phyloP scores from a whole-genome alignment of 2,329 filamentous ascomycete species.

The Elsinoe perseae region DNA sequence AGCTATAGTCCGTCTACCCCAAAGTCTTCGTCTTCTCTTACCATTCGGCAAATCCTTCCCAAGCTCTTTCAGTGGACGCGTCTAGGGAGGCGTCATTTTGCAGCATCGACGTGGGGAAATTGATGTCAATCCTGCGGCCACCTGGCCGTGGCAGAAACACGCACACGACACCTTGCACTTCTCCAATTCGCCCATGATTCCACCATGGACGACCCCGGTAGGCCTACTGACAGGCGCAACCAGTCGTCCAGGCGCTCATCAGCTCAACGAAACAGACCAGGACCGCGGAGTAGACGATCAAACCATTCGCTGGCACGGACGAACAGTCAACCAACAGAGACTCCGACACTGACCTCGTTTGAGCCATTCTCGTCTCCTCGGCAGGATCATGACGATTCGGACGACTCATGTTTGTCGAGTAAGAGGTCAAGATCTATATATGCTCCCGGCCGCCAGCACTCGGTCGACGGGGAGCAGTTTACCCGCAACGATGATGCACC shows the following conservation, averaged over 20 bases:
- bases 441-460: constrained; percentile 18
- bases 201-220: constrained; percentile 18
- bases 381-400: neutral
- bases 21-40: neutral
- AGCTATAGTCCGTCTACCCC: neutral
- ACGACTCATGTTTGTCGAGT: constrained; percentile 18
- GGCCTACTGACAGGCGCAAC: constrained; percentile 14
- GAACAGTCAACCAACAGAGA: constrained; percentile 15
- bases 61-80: constrained; percentile 1
- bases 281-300: constrained; percentile 15
- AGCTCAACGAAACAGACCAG: constrained; percentile 15
- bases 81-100: constrained; percentile 7
- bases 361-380: constrained; percentile 19
- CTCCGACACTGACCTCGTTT: constrained; percentile 19
- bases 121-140: neutral
- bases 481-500: constrained; percentile 13
- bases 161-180: constrained; percentile 5
- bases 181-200: constrained; percentile 1
- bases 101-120: constrained; percentile 6
- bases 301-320: constrained; percentile 17
- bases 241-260: constrained; percentile 17
- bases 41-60: constrained; percentile 8
- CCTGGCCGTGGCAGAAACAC: neutral
- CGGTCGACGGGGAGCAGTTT: constrained; percentile 15
- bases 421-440: constrained; percentile 19